Conservation (phyloP, 805 yeast species). For the Diddensiella caesifluorescens region DNA sequence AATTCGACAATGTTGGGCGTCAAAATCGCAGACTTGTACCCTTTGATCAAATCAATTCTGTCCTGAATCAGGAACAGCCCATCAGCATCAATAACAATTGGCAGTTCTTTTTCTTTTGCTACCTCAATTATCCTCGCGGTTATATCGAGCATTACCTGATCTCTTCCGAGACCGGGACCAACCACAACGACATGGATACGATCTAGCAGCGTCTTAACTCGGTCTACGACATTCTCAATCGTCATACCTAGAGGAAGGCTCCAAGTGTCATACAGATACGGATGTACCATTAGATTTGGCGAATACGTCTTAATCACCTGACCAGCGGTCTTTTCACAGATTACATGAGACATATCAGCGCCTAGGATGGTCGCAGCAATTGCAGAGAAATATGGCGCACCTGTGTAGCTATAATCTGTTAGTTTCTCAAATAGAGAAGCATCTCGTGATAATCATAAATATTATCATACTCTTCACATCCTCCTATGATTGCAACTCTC, state of each 20-base stretch:
- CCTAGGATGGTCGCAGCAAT: constrained; percentile 82
- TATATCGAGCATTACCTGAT: constrained; percentile 56
- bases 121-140: constrained; percentile 53
- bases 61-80: constrained; percentile 63
- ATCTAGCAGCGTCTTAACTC: constrained; percentile 49
- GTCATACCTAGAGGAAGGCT: constrained; percentile 25
- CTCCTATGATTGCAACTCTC: constrained; percentile 81
- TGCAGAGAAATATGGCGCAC: constrained; percentile 91
- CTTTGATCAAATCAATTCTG: constrained; percentile 49
- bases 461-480: constrained; percentile 70
- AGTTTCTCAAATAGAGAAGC: neutral
- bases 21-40: constrained; percentile 56
- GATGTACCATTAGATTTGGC: constrained; percentile 96
- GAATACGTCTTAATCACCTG: constrained; percentile 78
- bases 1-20: constrained; percentile 93
- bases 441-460: neutral
- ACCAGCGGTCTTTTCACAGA: constrained; percentile 80
- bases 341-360: constrained; percentile 79
- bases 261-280: constrained; percentile 58
- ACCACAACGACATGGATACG: constrained; percentile 77
- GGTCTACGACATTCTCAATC: constrained; percentile 43
- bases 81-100: constrained; percentile 88
- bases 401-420: constrained; percentile 81
- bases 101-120: constrained; percentile 51
- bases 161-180: constrained; percentile 95